phyloP scores from a whole-genome alignment of 2,329 filamentous ascomycete species.

The Periconia sp. region DNA sequence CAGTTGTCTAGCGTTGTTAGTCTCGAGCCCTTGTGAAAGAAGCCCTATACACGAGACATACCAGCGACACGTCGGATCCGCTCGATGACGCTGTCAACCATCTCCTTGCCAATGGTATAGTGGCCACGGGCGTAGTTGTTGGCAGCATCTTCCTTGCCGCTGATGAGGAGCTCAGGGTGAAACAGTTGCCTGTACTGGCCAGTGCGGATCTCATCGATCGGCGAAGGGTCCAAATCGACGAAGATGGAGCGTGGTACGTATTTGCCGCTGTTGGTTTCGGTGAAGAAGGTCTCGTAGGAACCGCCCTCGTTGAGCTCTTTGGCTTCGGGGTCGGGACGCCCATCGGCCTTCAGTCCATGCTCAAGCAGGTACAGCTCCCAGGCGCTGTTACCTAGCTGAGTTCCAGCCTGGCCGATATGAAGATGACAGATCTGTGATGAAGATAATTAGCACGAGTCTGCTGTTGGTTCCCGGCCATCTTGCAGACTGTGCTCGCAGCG shows the following conservation, averaged over 20 bases:
- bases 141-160: slow-evolving; percentile 75
- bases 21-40: not conserved
- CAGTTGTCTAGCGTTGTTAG: slow-evolving; percentile 62
- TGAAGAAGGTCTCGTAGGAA: slow-evolving; percentile 74
- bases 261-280: slow-evolving; percentile 70
- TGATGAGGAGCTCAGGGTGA: slow-evolving; percentile 72
- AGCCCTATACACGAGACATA: slow-evolving; percentile 40
- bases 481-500: not conserved
- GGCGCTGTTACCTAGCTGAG: slow-evolving; percentile 73
- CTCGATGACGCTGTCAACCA: slow-evolving; percentile 71
- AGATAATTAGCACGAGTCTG: not conserved
- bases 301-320: slow-evolving; percentile 63
- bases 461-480: not conserved
- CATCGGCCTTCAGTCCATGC: slow-evolving; percentile 68
- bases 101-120: slow-evolving; percentile 77
- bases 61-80: slow-evolving; percentile 69
- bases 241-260: slow-evolving; percentile 73
- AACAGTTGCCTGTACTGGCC: slow-evolving; percentile 69
- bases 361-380: slow-evolving; percentile 77
- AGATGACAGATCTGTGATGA: slow-evolving; percentile 61
- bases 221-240: slow-evolving; percentile 71
- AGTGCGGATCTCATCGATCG: slow-evolving; percentile 73
- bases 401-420: slow-evolving; percentile 72
- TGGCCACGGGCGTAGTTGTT: slow-evolving; percentile 78
- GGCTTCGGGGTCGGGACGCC: slow-evolving; percentile 63